Evolutionary conservation across 129 eudicot genomes (phyloP).

Genomic region (Deinandra increscens): DNA sequence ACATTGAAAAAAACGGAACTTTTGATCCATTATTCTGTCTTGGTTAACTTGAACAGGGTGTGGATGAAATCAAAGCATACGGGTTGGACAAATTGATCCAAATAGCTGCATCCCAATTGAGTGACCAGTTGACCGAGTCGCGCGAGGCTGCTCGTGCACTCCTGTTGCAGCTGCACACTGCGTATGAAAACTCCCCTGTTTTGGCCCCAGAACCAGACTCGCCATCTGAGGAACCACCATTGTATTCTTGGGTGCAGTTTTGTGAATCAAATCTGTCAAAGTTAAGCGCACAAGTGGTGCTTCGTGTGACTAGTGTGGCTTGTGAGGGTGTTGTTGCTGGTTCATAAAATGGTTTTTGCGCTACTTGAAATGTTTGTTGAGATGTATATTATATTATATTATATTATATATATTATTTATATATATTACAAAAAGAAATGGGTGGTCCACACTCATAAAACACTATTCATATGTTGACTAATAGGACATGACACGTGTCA

Average conservation of each 20-base stretch:
- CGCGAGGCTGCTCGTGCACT: slow-evolving; percentile 80
- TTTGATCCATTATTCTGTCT: neutral
- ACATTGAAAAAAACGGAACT: neutral
- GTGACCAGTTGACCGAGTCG: slow-evolving; percentile 75
- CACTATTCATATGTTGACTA: too few species aligned
- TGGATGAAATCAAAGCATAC: slow-evolving; percentile 49
- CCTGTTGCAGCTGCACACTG: slow-evolving; percentile 48
- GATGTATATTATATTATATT: slow-evolving; percentile 11
- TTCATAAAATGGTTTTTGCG: neutral
- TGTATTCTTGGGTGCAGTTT: slow-evolving; percentile 58
- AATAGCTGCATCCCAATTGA: slow-evolving; percentile 61
- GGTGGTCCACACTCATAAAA: too few species aligned
- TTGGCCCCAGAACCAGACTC: slow-evolving; percentile 25
- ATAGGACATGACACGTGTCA: too few species aligned
- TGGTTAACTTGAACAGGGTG: slow-evolving; percentile 38
- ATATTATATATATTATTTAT: too few species aligned
- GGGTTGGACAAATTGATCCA: slow-evolving; percentile 62
- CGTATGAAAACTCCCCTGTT: slow-evolving; percentile 39
- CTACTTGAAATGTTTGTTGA: neutral
- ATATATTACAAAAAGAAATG: too few species aligned
- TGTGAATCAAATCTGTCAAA: slow-evolving; percentile 62
- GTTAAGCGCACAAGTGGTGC: slow-evolving; percentile 64
- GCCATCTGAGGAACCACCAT: slow-evolving; percentile 34
- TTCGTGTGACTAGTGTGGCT: slow-evolving; percentile 53
- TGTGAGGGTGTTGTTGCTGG: slow-evolving; percentile 38